Percentiles rank a stretch among this genome's conserved stretches.
phyloP scores from a whole-genome alignment of 768 basidiomycete genomes.

The Tylopilus subfusipes region DNA sequence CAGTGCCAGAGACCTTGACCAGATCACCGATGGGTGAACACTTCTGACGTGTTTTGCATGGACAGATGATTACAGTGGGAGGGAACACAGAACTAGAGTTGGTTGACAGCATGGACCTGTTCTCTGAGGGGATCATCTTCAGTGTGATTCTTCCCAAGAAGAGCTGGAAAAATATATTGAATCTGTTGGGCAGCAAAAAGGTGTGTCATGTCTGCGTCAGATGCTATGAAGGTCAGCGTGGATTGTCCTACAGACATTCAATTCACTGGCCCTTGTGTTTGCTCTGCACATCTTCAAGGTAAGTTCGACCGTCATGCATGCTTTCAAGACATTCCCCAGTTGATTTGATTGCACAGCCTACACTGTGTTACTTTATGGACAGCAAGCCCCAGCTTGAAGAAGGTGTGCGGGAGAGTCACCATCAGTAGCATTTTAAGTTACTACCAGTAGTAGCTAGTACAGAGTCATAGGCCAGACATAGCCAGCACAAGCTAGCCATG shows the following conservation, averaged over 20 bases:
- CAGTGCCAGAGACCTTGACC: constrained; percentile 83
- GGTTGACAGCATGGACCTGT: constrained; percentile 97
- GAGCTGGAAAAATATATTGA: constrained; percentile 98
- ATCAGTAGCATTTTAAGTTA: no score
- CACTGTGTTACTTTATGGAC: constrained; percentile 98
- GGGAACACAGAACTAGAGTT: constrained; percentile 98
- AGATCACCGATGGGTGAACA: constrained; percentile 65
- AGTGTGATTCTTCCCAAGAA: constrained; percentile 99
- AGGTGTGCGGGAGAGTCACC: no score
- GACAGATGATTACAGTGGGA: constrained; percentile 96
- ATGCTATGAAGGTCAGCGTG: neutral
- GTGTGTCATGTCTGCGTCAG: constrained; percentile 36
- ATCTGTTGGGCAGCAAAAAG: constrained; percentile 97
- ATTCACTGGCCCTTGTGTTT: constrained; percentile 95
- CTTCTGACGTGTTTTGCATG: no score
- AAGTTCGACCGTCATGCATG: neutral
- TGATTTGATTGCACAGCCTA: constrained; percentile 52
- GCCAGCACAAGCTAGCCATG: no score
- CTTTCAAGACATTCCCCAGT: neutral
- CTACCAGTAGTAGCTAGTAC: no score
- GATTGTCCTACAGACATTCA: constrained; percentile 61
- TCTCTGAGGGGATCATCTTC: constrained; percentile 97
- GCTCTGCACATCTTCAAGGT: constrained; percentile 98
- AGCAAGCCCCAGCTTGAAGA: no score
- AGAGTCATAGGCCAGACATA: no score